These are phyloP conservation scores for Cordyceps cateniannulata DNA, from an alignment of 2,329 filamentous ascomycete genomes.

Conservation along the genomic window DNA sequence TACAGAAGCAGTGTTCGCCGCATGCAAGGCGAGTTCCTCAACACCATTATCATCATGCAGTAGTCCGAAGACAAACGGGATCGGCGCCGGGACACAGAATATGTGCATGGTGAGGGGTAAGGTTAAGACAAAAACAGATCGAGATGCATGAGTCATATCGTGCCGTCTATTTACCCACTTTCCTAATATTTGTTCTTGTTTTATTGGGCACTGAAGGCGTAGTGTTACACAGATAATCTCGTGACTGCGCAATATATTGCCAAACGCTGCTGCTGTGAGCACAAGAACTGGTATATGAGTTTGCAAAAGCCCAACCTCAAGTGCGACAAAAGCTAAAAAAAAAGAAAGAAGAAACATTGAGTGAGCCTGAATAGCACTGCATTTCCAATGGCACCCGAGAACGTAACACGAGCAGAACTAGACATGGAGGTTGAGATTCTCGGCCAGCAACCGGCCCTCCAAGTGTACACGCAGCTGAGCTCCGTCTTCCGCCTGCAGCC, in stretches of 20 bases:
- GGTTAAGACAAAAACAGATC: no score
- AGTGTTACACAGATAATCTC: not conserved
- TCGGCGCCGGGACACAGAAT: no score
- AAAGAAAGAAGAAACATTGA: not conserved
- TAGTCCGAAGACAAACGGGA: no score
- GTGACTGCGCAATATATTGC: not conserved
- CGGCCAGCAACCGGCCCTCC: slow-evolving; percentile 33
- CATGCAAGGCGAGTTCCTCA: no score
- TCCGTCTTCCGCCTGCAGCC: slow-evolving; percentile 31
- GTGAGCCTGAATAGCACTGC: not conserved
- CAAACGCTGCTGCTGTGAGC: not conserved
- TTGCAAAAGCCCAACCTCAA: not conserved
- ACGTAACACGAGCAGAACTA: not conserved
- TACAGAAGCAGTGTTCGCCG: no score
- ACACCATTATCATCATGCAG: no score
- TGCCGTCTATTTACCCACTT: no score
- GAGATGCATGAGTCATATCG: no score
- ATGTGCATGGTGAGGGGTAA: no score
- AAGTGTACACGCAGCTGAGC: slow-evolving; percentile 41
- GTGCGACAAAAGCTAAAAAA: no score
- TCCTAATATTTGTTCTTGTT: no score
- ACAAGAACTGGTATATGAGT: not conserved
- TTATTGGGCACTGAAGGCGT: not conserved
- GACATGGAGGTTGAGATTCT: slow-evolving; percentile 32
- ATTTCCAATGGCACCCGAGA: not conserved